Conservation (phyloP, 2,329 filamentous ascomycete species). For the Grosmannia huntii region DNA sequence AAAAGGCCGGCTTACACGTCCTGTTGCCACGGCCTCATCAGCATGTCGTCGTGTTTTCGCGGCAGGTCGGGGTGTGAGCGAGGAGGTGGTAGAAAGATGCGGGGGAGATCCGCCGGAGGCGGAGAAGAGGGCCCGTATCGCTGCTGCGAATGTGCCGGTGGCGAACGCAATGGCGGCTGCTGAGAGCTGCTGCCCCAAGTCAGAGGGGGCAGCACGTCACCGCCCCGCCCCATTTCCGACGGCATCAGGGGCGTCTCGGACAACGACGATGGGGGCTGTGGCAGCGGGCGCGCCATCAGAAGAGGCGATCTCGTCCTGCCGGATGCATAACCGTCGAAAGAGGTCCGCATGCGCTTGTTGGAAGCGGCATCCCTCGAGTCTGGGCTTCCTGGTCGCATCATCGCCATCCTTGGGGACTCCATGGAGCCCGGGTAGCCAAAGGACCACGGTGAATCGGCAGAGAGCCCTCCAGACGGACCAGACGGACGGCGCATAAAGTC, state of each 20-base stretch:
- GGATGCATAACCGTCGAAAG: conserved; percentile 32
- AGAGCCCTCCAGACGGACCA: conserved; percentile 3
- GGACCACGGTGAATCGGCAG: conserved; percentile 24
- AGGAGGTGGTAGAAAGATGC: conserved; percentile 9
- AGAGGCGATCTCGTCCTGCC: conserved; percentile 16
- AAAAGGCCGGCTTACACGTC: conserved; percentile 27
- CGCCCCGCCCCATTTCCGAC: not conserved
- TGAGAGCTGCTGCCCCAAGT: not conserved
- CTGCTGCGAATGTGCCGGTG: not conserved
- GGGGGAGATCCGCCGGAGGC: conserved; percentile 3
- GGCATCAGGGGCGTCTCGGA: not conserved
- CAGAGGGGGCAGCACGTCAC: not conserved
- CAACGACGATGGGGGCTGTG: not conserved
- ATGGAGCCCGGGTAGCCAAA: conserved; percentile 33
- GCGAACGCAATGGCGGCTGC: not conserved
- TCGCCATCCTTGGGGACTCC: conserved; percentile 28
- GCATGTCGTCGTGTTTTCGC: conserved; percentile 34
- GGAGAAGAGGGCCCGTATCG: not conserved
- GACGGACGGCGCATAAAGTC: conserved; percentile 28
- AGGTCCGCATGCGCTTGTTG: conserved; percentile 36
- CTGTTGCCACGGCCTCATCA: conserved; percentile 35
- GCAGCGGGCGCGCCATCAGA: conserved; percentile 14
- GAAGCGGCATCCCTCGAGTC: conserved; percentile 12
- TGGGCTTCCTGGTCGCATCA: conserved; percentile 18
- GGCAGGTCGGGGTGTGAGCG: conserved; percentile 23